Percentiles rank a stretch among this genome's conserved stretches.
Conservation (phyloP, 2,329 filamentous ascomycete species). For the Ascochyta lentis region DNA sequence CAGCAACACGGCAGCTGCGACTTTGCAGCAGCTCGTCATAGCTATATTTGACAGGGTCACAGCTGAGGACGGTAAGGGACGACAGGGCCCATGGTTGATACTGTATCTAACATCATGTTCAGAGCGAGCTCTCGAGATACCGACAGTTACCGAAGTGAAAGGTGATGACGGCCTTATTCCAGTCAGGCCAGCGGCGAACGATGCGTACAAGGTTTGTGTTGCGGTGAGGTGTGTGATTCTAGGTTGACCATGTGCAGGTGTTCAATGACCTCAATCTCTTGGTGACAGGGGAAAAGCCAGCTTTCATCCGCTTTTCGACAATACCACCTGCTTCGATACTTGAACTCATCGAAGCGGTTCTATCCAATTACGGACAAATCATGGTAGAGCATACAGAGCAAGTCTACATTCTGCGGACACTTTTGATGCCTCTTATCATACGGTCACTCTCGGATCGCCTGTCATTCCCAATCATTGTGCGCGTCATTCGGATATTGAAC, state of each 20-base stretch:
- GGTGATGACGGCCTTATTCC: constrained; percentile 69
- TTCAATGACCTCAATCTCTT: constrained; percentile 90
- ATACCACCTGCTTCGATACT: constrained; percentile 84
- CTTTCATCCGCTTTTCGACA: constrained; percentile 79
- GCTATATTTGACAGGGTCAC: constrained; percentile 92
- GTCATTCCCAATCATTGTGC: constrained; percentile 81
- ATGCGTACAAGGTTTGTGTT: constrained; percentile 74
- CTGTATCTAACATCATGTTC: constrained; percentile 18
- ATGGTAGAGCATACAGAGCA: constrained; percentile 83
- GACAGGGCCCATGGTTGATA: too few relatives aligned
- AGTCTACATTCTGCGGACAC: constrained; percentile 74
- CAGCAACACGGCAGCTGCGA: constrained; percentile 95
- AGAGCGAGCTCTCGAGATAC: constrained; percentile 57
- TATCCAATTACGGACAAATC: constrained; percentile 83
- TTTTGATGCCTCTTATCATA: constrained; percentile 84
- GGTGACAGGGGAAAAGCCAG: constrained; percentile 81
- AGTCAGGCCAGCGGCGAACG: constrained; percentile 77
- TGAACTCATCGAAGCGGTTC: constrained; percentile 88
- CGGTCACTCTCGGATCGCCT: constrained; percentile 78
- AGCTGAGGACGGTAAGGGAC: constrained; percentile 72
- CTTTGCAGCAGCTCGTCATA: constrained; percentile 89
- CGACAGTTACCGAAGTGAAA: constrained; percentile 71
- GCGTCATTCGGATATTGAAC: constrained; percentile 82
- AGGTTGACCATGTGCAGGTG: constrained; percentile 58
- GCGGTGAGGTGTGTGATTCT: not conserved